phyloP scores from a whole-genome alignment of 495 filamentous ascomycete genomes.

The Podospora didyma region DNA sequence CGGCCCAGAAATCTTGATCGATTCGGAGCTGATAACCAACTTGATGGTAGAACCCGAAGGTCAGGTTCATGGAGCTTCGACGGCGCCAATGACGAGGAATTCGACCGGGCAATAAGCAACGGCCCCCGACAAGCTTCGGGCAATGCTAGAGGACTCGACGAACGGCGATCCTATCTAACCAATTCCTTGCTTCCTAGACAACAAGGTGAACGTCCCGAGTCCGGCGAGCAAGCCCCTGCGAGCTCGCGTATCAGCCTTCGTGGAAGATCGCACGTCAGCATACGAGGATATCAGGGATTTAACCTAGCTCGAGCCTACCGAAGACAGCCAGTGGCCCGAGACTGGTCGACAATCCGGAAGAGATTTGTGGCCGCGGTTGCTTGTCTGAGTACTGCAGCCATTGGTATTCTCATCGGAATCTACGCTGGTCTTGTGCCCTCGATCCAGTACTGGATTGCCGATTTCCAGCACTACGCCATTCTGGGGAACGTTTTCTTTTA shows the following conservation, averaged over 20 bases:
- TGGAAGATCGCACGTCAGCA: constrained; percentile 36
- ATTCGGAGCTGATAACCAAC: too few species aligned
- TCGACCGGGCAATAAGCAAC: not conserved
- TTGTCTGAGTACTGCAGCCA: constrained; percentile 64
- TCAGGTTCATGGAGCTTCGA: constrained; percentile 14
- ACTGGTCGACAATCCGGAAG: constrained; percentile 63
- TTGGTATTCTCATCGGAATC: constrained; percentile 67
- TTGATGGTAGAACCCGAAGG: not conserved
- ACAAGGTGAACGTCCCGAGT: not conserved
- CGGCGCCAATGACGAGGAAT: constrained; percentile 14
- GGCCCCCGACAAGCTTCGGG: constrained; percentile 5
- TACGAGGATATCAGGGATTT: constrained; percentile 44
- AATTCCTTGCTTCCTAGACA: not conserved
- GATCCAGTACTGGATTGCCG: constrained; percentile 68
- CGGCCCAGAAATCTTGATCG: too few species aligned
- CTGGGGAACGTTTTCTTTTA: constrained; percentile 71
- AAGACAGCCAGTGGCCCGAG: constrained; percentile 54
- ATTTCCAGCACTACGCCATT: constrained; percentile 60
- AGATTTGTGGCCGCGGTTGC: constrained; percentile 60
- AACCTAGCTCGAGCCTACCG: constrained; percentile 50
- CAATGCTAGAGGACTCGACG: constrained; percentile 11
- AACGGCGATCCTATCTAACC: not conserved
- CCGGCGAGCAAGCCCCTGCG: constrained; percentile 8
- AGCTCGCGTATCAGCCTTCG: constrained; percentile 30
- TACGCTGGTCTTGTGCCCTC: constrained; percentile 73